Percentiles rank a stretch among this genome's conserved stretches.
phyloP scores from a whole-genome alignment of 108 stramenopile genomes.

The Cyclotella cryptica region DNA sequence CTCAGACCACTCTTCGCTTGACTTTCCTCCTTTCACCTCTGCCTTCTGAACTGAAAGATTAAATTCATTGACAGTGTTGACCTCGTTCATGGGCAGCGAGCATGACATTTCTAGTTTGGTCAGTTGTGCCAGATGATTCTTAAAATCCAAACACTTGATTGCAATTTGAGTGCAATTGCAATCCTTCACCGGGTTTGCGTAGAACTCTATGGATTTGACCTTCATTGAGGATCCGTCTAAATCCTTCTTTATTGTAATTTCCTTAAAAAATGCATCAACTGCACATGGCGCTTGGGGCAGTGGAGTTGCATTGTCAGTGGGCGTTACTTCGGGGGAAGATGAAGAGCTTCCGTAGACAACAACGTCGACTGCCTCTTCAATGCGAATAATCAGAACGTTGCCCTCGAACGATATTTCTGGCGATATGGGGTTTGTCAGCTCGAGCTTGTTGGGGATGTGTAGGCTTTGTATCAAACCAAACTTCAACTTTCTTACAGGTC shows the following conservation, averaged over 20 bases:
- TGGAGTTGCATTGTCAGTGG: neutral
- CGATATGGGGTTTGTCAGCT: constrained; percentile 26
- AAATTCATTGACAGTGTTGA: constrained; percentile 27
- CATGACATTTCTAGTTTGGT: constrained; percentile 32
- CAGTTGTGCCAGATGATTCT: constrained; percentile 28
- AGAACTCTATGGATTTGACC: constrained; percentile 6
- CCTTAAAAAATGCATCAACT: constrained; percentile 12
- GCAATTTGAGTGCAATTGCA: constrained; percentile 31
- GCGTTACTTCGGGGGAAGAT: neutral
- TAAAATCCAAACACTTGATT: constrained; percentile 24
- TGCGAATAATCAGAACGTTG: constrained; percentile 16
- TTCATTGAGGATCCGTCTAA: constrained; percentile 26
- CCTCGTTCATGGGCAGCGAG: constrained; percentile 28
- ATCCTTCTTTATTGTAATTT: constrained; percentile 28
- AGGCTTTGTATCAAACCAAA: constrained; percentile 31
- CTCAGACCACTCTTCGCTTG: constrained; percentile 30
- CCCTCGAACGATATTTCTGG: constrained; percentile 36
- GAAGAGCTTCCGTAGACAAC: constrained; percentile 15
- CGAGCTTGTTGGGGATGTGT: constrained; percentile 25
- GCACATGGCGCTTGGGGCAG: constrained; percentile 3
- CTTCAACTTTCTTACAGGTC: constrained; percentile 24
- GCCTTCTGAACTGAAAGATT: constrained; percentile 19
- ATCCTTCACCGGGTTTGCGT: constrained; percentile 7
- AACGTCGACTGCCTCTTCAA: constrained; percentile 28
- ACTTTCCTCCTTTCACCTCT: constrained; percentile 30